A percentile compares a stretch with the other conserved stretches of the same genome.
Conservation (phyloP, 345 rosid genomes). For the Melaleuca alternifolia region DNA sequence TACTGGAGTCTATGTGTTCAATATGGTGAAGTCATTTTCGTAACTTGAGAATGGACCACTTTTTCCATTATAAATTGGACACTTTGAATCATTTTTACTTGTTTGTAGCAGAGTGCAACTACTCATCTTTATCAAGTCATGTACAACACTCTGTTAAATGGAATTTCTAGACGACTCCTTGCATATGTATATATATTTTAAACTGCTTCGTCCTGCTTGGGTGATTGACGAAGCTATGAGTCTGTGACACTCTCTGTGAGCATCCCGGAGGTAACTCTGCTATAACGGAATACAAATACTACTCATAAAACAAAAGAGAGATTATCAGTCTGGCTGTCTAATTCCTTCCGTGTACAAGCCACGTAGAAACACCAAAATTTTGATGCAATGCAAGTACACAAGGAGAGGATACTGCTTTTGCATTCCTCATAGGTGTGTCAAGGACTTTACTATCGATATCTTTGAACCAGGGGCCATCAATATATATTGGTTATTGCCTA, state of each 20-base stretch:
- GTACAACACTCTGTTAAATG: not conserved
- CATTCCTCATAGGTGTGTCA: not conserved
- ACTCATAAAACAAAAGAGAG: not conserved
- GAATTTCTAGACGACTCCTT: not conserved
- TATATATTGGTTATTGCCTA: not conserved
- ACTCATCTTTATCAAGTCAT: not conserved
- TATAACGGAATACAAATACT: not conserved
- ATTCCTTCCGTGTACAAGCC: not conserved
- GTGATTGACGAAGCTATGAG: not conserved
- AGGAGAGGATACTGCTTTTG: not conserved
- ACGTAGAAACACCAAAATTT: not conserved
- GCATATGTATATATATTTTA: not conserved
- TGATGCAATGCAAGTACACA: not conserved
- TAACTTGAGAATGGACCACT: not conserved
- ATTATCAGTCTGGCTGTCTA: not conserved
- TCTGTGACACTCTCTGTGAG: not conserved
- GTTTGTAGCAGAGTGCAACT: not conserved
- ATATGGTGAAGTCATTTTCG: constrained; percentile 38
- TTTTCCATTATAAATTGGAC: not conserved
- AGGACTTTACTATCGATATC: not conserved
- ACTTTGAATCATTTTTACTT: not conserved
- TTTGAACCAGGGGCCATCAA: not conserved
- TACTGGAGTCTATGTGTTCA: constrained; percentile 81
- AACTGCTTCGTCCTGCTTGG: not conserved
- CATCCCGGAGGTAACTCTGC: not conserved